Base-by-base conservation (phyloP, 345 rosid genomes). In the Theobroma cacao region DNA sequence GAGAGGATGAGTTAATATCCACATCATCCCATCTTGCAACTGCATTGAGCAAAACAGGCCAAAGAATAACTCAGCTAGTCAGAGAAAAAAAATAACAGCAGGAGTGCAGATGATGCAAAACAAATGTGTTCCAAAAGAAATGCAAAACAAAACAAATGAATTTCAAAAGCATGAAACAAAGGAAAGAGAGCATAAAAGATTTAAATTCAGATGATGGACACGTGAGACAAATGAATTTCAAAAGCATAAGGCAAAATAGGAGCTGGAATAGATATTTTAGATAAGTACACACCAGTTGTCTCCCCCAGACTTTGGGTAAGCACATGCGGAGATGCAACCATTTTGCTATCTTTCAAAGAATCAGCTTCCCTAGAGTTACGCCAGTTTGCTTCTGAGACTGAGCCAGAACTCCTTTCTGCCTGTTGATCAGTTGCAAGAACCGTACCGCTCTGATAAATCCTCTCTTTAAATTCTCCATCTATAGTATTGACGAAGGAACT, bases 21-120 rank as follows among this genome's bases (percentile, higher is more conserved):
- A 84, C 48, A 34, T 86, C 98, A 72, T 87, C 97, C 99, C 99
- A 96, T 43, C 81, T 77, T 67, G 91, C 86, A 82, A 90, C 99
- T 96, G 91, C 87, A 82, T 70, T 4, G 78, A 75, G 45, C 69
- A 81, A 74, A 78, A 2, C 55, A 47, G 14, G 68, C 30, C 38
- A 80, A 77, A 60, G 34, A 78, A 72, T 9, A 75, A 36, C 31
- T 75, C 55, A 61, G 67, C 64, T 71, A n/a, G 55, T 67, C 77
- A 43, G 48, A 47, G 20, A 58, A n/a, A n/a, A n/a, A n/a, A n/a
- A 52, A 52, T 15, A 12, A 41, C 45, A 1, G 10, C 11, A 41
- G 45, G 45, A 8, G 45, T 5, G 38, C 38, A 36, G 38, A 36
- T 36, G 45, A 8, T 41, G 45, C 60, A 7, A n/a, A 55, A 55